A percentile compares a stretch with the other conserved stretches of the same genome.
These are phyloP conservation scores for Venturia pyrina DNA, from an alignment of 2,329 filamentous ascomycete species.

Conservation along the genomic window DNA sequence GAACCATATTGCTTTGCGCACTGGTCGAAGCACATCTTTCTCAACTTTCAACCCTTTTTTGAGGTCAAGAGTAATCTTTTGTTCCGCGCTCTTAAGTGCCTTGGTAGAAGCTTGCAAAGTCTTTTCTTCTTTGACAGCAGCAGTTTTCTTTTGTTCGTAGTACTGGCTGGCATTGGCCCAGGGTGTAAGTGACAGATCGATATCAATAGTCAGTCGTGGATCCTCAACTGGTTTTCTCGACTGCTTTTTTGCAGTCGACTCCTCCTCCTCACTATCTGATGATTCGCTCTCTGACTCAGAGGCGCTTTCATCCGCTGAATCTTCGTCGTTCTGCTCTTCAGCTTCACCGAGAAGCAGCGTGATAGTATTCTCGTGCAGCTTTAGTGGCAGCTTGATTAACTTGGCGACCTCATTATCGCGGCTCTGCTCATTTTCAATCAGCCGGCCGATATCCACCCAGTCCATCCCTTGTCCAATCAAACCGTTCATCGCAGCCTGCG, in stretches of 20 bases:
- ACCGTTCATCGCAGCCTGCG: slow-evolving; percentile 83
- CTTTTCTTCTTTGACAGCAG: slow-evolving; percentile 78
- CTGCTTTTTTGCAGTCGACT: slow-evolving; percentile 17
- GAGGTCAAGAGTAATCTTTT: slow-evolving; percentile 76
- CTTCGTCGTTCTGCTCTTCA: slow-evolving; percentile 50
- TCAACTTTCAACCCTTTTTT: slow-evolving; percentile 86
- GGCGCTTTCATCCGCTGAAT: slow-evolving; percentile 45
- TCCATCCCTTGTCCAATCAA: slow-evolving; percentile 94
- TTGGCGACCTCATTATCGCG: slow-evolving; percentile 75
- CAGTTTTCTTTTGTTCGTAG: slow-evolving; percentile 77
- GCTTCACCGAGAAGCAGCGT: slow-evolving; percentile 70
- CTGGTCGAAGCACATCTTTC: slow-evolving; percentile 73
- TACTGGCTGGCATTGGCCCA: slow-evolving; percentile 89
- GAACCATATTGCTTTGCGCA: slow-evolving; percentile 84
- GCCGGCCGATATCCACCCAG: slow-evolving; percentile 80
- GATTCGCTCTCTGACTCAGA: slow-evolving; percentile 56
- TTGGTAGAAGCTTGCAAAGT: slow-evolving; percentile 71
- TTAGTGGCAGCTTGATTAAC: slow-evolving; percentile 77
- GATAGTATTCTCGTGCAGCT: slow-evolving; percentile 80
- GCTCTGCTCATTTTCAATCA: slow-evolving; percentile 80
- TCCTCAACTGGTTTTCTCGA: slow-evolving; percentile 16
- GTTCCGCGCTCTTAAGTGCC: slow-evolving; percentile 81
- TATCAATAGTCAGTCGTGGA: slow-evolving; percentile 60
- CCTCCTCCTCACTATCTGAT: slow-evolving; percentile 49
- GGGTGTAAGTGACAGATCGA: slow-evolving; percentile 70